Evolutionary conservation across 2,329 filamentous ascomycete species (phyloP).

Genomic region (Thelonectria rubi): DNA sequence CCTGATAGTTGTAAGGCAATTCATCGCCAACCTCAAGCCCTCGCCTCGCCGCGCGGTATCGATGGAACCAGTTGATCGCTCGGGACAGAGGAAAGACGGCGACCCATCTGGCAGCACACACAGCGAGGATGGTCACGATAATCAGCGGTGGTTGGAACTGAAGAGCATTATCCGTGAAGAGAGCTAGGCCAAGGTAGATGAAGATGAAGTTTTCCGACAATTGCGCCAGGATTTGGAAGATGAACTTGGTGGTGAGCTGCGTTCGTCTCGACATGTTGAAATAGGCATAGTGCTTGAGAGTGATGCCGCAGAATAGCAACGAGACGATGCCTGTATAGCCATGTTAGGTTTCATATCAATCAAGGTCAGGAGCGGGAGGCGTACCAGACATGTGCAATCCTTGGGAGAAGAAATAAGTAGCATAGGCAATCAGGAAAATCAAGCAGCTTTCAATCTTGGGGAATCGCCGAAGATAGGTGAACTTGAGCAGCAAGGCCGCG

Average conservation of each 20-base stretch:
- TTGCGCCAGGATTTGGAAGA: slow-evolving; percentile 94
- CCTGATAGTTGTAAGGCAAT: slow-evolving; percentile 92
- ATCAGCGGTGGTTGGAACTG: slow-evolving; percentile 96
- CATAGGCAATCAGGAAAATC: slow-evolving; percentile 92
- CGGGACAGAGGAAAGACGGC: slow-evolving; percentile 93
- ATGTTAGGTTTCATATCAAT: slow-evolving; percentile 19
- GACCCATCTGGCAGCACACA: slow-evolving; percentile 90
- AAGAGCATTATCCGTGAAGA: slow-evolving; percentile 90
- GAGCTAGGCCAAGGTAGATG: slow-evolving; percentile 93
- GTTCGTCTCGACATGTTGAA: slow-evolving; percentile 99
- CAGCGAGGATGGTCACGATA: slow-evolving; percentile 88
- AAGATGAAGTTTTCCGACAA: slow-evolving; percentile 99
- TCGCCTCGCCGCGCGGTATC: slow-evolving; percentile 81
- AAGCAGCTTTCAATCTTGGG: slow-evolving; percentile 97
- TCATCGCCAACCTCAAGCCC: slow-evolving; percentile 83
- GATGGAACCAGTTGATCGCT: slow-evolving; percentile 91
- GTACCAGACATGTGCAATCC: slow-evolving; percentile 94
- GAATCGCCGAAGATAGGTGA: slow-evolving; percentile 90
- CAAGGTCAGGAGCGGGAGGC: slow-evolving; percentile 38
- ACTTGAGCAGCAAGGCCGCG: slow-evolving; percentile 90
- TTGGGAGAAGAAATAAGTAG: slow-evolving; percentile 97
- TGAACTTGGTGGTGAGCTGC: slow-evolving; percentile 96
- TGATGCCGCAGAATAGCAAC: slow-evolving; percentile 96
- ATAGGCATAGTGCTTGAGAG: slow-evolving; percentile 98
- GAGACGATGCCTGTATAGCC: slow-evolving; percentile 84